Evolutionary conservation across 768 basidiomycete species (phyloP).

Genomic region (Lentinula aciculospora): DNA sequence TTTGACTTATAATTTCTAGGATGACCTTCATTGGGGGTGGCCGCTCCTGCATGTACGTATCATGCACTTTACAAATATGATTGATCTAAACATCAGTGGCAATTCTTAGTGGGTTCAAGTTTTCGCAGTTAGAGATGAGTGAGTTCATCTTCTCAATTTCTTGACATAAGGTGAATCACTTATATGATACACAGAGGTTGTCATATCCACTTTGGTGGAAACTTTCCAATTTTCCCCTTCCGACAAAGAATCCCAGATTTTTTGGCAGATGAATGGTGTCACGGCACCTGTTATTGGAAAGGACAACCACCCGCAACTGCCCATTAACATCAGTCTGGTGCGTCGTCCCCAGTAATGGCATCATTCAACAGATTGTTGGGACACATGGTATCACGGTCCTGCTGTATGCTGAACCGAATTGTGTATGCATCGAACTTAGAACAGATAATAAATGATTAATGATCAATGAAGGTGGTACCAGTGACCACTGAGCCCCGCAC

Average conservation of each 20-base stretch:
- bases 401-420: too few species aligned
- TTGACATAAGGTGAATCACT: background rate
- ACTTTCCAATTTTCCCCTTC: slow-evolving; percentile 1
- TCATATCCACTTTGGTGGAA: background rate
- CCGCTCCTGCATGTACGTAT: slow-evolving; percentile 31
- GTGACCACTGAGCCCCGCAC: too few species aligned
- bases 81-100: background rate
- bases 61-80: background rate
- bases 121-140: slow-evolving; percentile 6
- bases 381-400: too few species aligned
- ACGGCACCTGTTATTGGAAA: slow-evolving; percentile 1
- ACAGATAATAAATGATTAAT: too few species aligned
- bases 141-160: background rate
- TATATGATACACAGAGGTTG: background rate
- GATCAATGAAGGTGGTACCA: too few species aligned
- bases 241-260: background rate
- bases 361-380: too few species aligned
- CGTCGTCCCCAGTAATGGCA: background rate
- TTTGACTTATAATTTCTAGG: slow-evolving; percentile 15
- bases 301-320: background rate
- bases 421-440: too few species aligned
- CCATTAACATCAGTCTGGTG: background rate
- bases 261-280: slow-evolving; percentile 1
- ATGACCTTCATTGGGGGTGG: slow-evolving; percentile 39
- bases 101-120: background rate